A percentile compares a stretch with the other conserved stretches of the same genome.
phyloP scores from a whole-genome alignment of 75 land plant species.

The Gnetum montanum region DNA sequence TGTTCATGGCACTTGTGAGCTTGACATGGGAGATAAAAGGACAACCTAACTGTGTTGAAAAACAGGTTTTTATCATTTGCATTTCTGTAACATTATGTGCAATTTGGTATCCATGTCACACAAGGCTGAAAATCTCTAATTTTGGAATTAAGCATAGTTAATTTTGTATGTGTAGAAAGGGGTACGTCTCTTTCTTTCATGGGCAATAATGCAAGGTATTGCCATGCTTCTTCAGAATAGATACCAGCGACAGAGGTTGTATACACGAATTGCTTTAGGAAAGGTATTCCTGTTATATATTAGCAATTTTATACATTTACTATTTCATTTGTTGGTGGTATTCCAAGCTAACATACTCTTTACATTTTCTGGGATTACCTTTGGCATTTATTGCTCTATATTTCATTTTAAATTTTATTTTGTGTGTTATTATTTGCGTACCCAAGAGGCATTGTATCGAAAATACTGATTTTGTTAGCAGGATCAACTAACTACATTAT shows the following conservation, averaged over 20 bases:
- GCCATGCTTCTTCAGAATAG: slow-evolving; percentile 95
- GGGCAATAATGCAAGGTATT: slow-evolving; percentile 98
- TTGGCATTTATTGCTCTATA: too few relatives aligned
- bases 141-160: background rate
- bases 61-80: slow-evolving; percentile 58
- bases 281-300: slow-evolving; percentile 41
- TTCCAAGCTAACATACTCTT: too few relatives aligned
- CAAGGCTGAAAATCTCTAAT: background rate
- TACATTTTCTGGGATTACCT: too few relatives aligned
- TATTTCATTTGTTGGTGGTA: background rate
- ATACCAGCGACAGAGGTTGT: slow-evolving; percentile 91
- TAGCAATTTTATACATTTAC: background rate
- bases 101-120: too few relatives aligned
- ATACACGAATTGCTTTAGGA: slow-evolving; percentile 94
- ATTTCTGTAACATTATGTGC: background rate
- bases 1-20: slow-evolving; percentile 89
- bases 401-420: too few relatives aligned
- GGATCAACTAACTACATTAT: too few relatives aligned
- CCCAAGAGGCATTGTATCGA: too few relatives aligned
- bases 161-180: slow-evolving; percentile 52
- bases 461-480: too few relatives aligned
- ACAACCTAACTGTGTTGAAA: slow-evolving; percentile 59
- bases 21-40: slow-evolving; percentile 97
- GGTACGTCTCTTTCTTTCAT: slow-evolving; percentile 64
- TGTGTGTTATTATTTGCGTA: too few relatives aligned